A percentile compares a stretch with the other conserved stretches of the same genome.
phyloP scores from a whole-genome alignment of 345 rosid species.

The Pistacia integerrima region DNA sequence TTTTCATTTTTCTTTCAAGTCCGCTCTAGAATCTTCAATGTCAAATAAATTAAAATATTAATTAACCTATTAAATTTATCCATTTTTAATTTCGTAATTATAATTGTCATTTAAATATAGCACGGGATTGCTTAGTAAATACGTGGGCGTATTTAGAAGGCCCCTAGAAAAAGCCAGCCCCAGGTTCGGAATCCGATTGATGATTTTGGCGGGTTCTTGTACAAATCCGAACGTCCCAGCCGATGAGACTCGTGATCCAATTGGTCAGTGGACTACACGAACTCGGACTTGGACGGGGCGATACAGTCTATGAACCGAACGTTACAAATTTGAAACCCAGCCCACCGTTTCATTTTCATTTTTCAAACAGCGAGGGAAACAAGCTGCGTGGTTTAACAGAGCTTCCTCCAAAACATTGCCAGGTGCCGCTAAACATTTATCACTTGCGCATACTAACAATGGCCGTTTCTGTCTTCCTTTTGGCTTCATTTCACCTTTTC shows the following conservation, averaged over 20 bases:
- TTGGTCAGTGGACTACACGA: slow-evolving; percentile 22
- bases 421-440: slow-evolving; percentile 29
- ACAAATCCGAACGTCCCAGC: neutral
- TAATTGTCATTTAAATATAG: too few relatives aligned
- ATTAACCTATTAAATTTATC: too few relatives aligned
- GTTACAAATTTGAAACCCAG: slow-evolving; percentile 3
- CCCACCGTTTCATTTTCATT: slow-evolving; percentile 25
- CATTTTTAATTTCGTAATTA: too few relatives aligned
- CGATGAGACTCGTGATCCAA: neutral
- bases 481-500: neutral
- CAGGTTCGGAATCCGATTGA: neutral
- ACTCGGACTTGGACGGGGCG: slow-evolving; percentile 29
- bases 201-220: slow-evolving; percentile 15
- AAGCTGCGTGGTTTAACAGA: neutral
- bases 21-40: too few relatives aligned
- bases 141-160: too few relatives aligned
- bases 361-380: slow-evolving; percentile 12
- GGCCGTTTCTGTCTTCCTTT: slow-evolving; percentile 7
- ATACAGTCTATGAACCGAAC: slow-evolving; percentile 24
- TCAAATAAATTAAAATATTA: too few relatives aligned
- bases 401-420: slow-evolving; percentile 22
- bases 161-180: neutral
- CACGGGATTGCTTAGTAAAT: too few relatives aligned
- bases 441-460: slow-evolving; percentile 20
- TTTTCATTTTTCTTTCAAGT: too few relatives aligned